Base-by-base conservation (phyloP, 306 rosid genomes). In the Inga oerstediana region DNA sequence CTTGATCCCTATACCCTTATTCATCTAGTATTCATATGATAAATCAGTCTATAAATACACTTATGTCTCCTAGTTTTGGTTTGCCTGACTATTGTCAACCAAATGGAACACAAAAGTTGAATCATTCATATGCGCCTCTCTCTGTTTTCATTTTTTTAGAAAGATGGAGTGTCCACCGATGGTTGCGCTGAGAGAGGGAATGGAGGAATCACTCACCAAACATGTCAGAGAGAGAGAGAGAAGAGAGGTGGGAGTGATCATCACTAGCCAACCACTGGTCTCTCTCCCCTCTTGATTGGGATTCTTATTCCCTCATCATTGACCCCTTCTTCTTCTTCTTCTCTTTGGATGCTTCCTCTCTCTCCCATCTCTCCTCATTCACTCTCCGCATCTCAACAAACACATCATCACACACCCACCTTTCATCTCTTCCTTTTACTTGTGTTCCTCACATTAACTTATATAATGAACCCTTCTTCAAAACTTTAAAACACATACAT, bases 271-370 rank as follows among this genome's bases (percentile, higher is more conserved):
- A 69, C 24, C 24, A 69, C 27, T 35, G 14, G 4, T 39, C 43
- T 7, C 27, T 35, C 45, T 7, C 1, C 10, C 8, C 39, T n/a
- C 74, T 41, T 22, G 0, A 8, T 19, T 68, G 16, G 30, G 30
- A 68, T 37, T n/a, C 74, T 69, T 69, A 69, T 69, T 20, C 51
- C 74, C 46, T 37, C 17, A 68, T 68, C 41, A 68, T 67, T 6
- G 12, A n/a, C 30, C 27, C 10, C 11, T 7, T 10, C 48, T 32
- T 2, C 3, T 5, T 1, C 11, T 20, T 2, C 3, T 5, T 1
- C 0, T 4, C 72, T 35, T 67, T 67, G 72, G 72, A 67, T 67
- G 72, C 46, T 16, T 37, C 69, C 74, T 39, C 22, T 34, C 34
- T 24, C 67, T 2, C 8, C 54, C 54, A 48, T 10, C 8, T 44